Percentiles rank a stretch among this genome's conserved stretches.
Conservation (phyloP, 192 early-diverging fungal genomes). For the Backusella macrospora region DNA sequence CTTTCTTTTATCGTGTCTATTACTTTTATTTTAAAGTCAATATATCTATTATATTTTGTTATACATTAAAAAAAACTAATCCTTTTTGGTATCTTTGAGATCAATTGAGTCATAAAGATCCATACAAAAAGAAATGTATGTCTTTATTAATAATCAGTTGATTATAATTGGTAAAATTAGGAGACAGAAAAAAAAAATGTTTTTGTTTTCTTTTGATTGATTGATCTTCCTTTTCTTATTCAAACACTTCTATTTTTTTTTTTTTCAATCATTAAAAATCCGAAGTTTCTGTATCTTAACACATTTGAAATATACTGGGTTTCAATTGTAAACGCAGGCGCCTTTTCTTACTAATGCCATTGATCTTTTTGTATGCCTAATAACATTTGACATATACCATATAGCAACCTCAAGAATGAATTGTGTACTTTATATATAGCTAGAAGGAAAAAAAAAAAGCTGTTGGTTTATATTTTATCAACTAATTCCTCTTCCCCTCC, state of each 20-base stretch:
- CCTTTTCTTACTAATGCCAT: not conserved
- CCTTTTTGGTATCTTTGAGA: not conserved
- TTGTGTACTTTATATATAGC: no score
- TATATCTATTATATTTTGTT: not conserved
- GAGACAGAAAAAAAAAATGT: not conserved
- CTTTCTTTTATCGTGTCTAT: no score
- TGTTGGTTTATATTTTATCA: no score
- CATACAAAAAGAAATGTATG: not conserved
- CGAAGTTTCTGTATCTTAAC: not conserved
- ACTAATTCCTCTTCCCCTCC: no score
- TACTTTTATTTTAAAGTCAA: not conserved
- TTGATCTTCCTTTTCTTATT: not conserved
- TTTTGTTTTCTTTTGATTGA: not conserved
- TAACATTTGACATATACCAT: no score
- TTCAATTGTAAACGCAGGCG: not conserved
- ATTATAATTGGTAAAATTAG: not conserved
- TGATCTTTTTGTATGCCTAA: not conserved
- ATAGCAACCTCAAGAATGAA: no score
- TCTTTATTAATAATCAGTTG: no score
- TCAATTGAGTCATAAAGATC: not conserved
- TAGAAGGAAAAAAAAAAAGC: no score
- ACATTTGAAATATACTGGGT: not conserved
- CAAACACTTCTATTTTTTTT: not conserved
- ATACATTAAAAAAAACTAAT: not conserved
- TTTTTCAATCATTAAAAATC: not conserved